Conservation (phyloP, 768 basidiomycete species). For the Hysterangium stoloniferum region DNA sequence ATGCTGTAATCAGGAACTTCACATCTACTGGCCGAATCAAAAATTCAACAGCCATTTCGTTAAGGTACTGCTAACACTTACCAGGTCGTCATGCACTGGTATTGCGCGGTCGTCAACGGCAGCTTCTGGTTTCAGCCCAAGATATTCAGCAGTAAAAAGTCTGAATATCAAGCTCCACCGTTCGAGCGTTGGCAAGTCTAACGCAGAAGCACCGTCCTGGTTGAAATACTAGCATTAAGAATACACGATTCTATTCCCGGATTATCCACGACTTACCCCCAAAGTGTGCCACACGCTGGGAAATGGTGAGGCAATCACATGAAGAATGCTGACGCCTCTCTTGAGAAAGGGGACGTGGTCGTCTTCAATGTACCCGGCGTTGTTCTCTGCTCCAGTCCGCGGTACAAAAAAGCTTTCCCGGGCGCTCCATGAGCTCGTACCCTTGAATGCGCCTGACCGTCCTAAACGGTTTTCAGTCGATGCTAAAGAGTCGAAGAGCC, state of each 20-base stretch:
- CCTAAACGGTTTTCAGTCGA: constrained; percentile 68
- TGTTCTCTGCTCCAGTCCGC: constrained; percentile 32
- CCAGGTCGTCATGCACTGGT: constrained; percentile 1
- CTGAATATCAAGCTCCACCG: constrained; percentile 86
- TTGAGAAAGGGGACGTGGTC: constrained; percentile 89
- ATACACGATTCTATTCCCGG: too few species aligned
- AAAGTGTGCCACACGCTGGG: constrained; percentile 86
- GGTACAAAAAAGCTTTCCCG: constrained; percentile 56
- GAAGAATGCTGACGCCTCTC: constrained; percentile 79
- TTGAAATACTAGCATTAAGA: background rate
- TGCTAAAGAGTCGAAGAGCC: constrained; percentile 79
- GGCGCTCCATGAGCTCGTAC: constrained; percentile 34
- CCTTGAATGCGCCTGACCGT: constrained; percentile 49
- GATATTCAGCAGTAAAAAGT: constrained; percentile 86
- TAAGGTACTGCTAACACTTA: background rate
- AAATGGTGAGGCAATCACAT: constrained; percentile 86
- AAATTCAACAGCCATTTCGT: background rate
- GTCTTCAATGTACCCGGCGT: constrained; percentile 67
- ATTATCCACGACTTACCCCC: constrained; percentile 39
- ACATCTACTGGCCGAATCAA: background rate
- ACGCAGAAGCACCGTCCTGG: constrained; percentile 83
- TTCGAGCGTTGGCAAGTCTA: constrained; percentile 79
- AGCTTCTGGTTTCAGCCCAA: constrained; percentile 49
- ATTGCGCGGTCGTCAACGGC: background rate
- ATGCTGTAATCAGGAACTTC: too few species aligned